Conservation (phyloP, 2,329 filamentous ascomycete genomes). For the Aaosphaeria arxii region DNA sequence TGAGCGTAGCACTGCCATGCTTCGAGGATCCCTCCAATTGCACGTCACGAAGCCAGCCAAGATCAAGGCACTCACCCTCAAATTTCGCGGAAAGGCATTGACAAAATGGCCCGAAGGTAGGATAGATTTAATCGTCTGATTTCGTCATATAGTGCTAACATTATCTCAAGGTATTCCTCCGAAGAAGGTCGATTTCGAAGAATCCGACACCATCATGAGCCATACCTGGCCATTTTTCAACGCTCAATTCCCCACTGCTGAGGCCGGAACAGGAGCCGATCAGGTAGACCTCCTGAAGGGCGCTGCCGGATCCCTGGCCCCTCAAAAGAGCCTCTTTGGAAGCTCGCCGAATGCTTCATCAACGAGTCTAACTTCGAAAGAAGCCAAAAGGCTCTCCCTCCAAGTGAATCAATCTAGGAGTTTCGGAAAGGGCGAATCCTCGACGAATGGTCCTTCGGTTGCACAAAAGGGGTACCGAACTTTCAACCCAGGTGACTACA, state of each 20-base stretch:
- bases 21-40: constrained; percentile 79
- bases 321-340: constrained; percentile 33
- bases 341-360: constrained; percentile 45
- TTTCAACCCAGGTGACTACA: constrained; percentile 73
- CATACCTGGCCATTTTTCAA: constrained; percentile 95
- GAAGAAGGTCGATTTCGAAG: constrained; percentile 75
- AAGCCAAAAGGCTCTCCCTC: constrained; percentile 68
- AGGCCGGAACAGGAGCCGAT: constrained; percentile 62
- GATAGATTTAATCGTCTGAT: background rate
- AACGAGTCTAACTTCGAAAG: constrained; percentile 46
- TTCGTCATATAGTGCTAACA: background rate
- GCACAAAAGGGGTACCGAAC: constrained; percentile 80
- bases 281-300: constrained; percentile 56
- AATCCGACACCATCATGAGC: constrained; percentile 81
- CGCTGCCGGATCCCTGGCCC: constrained; percentile 22
- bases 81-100: constrained; percentile 77
- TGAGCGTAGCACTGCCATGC: constrained; percentile 70
- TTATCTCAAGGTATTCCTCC: constrained; percentile 69
- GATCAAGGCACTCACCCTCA: constrained; percentile 85
- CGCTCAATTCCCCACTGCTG: constrained; percentile 60
- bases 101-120: constrained; percentile 93
- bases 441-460: constrained; percentile 53
- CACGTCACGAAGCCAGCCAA: constrained; percentile 87
- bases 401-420: constrained; percentile 80
- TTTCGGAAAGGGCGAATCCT: constrained; percentile 75